Evolutionary conservation across 2,329 filamentous ascomycete species (phyloP), one percentile per base, ranked within the genome.

Genomic region (Penicillium janthinellum): DNA sequence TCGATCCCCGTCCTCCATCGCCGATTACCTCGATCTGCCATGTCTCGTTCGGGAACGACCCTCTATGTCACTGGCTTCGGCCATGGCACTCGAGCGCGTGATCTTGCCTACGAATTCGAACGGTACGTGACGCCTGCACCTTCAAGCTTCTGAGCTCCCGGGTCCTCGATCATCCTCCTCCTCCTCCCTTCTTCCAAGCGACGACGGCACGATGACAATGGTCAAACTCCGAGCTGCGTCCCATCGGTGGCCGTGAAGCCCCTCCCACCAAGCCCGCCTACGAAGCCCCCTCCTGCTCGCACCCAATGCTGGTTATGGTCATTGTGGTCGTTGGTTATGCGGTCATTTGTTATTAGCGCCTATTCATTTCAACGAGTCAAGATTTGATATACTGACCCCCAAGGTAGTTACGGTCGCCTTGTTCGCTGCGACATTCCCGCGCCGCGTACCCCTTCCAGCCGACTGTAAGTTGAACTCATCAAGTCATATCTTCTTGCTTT

Each of bases 61-160:
- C 91, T 98, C 71, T 98, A 98, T 84, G 94, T 98, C 80, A 96
- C 93, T 76, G 95, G 95, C 86, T 99, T 99, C 81, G 96, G 94
- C 86, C 92, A 96, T 82, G 92, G 94, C 80, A 97, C 94, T 79
- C 92, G 95, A 84, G 92, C 95, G 79, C 92, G 95, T 88, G 93
- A 99, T 85, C 91, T 98, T 79, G 92, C 94, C 84, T 97, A 96
- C 90, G 94, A 98, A 86, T 98, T 98, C 90, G 94, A 98, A 93
- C 92, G 94, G 92, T 97, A 96, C 88, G 93, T 96, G 85, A 84
- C 79, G 82, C 81, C 73, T 68, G 70, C 71, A 72, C 61, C 67
- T 69, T 67, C 73, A 70, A 72, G 75, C 77, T 79, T 77, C 73
- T 73, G 70, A 74, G 73, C 71, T 72, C 66, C 60, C 72, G 70